phyloP scores from a whole-genome alignment of 2,329 filamentous ascomycete genomes.

The Diaporthe sp. region DNA sequence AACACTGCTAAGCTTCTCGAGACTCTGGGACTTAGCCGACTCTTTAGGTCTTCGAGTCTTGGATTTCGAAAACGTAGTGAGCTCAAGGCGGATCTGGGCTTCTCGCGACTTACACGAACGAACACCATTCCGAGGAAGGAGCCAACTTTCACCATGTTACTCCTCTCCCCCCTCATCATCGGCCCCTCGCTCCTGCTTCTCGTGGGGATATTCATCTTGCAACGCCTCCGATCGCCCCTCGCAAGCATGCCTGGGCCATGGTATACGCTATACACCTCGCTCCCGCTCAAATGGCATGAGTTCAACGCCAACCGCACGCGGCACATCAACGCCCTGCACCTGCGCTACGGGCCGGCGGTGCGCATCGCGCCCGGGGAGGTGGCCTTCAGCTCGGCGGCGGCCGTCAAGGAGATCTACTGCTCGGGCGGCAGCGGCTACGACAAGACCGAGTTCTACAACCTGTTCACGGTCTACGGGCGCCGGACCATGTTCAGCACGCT shows the following conservation, averaged over 20 bases:
- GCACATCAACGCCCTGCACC: slow-evolving; percentile 70
- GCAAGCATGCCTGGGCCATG: slow-evolving; percentile 63
- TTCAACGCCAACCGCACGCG: slow-evolving; percentile 64
- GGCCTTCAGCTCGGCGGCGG: slow-evolving; percentile 68
- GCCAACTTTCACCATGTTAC: slow-evolving; percentile 39
- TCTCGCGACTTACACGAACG: neutral
- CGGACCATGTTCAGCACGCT: slow-evolving; percentile 73
- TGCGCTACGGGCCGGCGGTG: slow-evolving; percentile 68
- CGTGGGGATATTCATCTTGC: slow-evolving; percentile 36
- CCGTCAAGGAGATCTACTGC: slow-evolving; percentile 74
- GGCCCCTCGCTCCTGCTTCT: slow-evolving; percentile 35
- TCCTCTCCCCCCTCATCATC: slow-evolving; percentile 43
- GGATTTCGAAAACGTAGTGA: neutral
- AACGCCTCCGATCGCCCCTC: slow-evolving; percentile 53
- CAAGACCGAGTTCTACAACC: slow-evolving; percentile 74
- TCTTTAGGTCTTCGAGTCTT: neutral
- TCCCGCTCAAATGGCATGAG: slow-evolving; percentile 69
- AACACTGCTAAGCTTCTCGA: neutral
- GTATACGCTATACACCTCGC: slow-evolving; percentile 63
- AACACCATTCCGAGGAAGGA: neutral
- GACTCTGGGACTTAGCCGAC: neutral
- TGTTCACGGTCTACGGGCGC: slow-evolving; percentile 70
- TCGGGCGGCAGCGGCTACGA: slow-evolving; percentile 74
- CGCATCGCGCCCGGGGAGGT: slow-evolving; percentile 71
- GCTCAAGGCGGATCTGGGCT: neutral